Conservation (phyloP, 257 asterid genomes). For the Parsonsia alboflavescens region DNA sequence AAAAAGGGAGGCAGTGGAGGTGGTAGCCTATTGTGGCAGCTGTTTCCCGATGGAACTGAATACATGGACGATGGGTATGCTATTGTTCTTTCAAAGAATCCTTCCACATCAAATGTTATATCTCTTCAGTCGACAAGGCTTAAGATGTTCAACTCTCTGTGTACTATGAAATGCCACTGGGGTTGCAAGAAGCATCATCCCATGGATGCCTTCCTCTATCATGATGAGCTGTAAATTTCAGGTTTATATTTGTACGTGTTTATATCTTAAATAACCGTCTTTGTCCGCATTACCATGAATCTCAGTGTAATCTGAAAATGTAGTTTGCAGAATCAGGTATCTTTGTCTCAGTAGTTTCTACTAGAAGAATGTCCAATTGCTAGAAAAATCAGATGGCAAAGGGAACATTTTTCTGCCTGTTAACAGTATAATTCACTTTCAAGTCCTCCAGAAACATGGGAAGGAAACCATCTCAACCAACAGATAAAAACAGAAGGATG, state of each 20-base stretch:
- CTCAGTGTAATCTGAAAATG: background rate
- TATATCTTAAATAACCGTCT: background rate
- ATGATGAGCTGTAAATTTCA: slow-evolving; percentile 47
- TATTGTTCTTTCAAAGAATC: slow-evolving; percentile 60
- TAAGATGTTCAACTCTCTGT: slow-evolving; percentile 50
- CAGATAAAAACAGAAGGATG: background rate
- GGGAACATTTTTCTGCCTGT: too few species aligned
- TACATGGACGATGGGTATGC: slow-evolving; percentile 97
- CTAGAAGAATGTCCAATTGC: background rate
- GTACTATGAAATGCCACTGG: slow-evolving; percentile 77
- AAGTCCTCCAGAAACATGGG: background rate
- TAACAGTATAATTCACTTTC: too few species aligned
- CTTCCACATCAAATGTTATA: slow-evolving; percentile 46
- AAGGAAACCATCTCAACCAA: background rate
- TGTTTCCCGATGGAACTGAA: slow-evolving; percentile 83
- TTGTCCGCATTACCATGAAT: background rate
- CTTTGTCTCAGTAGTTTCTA: background rate
- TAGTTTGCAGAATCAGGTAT: background rate
- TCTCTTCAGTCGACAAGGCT: slow-evolving; percentile 65
- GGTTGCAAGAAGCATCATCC: slow-evolving; percentile 72
- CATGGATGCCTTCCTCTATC: slow-evolving; percentile 27
- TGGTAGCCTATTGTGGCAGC: slow-evolving; percentile 83
- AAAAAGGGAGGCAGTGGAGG: slow-evolving; percentile 75
- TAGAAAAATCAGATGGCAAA: background rate
- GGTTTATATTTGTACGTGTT: background rate